These are phyloP conservation scores for Magnusiomyces fungicola DNA, from an alignment of 1,139 yeast species.

Conservation along the genomic window DNA sequence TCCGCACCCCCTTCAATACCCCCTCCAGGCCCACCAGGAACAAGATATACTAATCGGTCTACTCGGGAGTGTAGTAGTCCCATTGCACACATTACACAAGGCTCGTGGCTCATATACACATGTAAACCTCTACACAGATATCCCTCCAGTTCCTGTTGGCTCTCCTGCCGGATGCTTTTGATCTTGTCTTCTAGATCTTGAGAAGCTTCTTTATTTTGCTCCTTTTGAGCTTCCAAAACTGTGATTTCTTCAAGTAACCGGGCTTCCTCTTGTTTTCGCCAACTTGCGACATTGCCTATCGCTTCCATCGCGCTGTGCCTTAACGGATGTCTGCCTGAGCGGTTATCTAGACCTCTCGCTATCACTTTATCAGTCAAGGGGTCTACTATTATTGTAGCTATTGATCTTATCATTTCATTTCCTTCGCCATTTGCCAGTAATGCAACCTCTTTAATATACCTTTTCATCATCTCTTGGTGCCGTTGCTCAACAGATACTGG, in stretches of 20 bases:
- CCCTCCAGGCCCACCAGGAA: too few species aligned
- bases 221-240: constrained; percentile 6
- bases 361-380: constrained; percentile 36
- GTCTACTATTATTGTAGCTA: constrained; percentile 45
- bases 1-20: too few species aligned
- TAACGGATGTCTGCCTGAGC: constrained; percentile 41
- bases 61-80: constrained; percentile 89
- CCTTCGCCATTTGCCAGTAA: background rate
- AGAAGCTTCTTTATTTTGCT: constrained; percentile 3
- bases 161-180: too few species aligned
- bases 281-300: constrained; percentile 45
- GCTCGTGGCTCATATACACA: constrained; percentile 89
- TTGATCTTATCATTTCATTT: constrained; percentile 15
- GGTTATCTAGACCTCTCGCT: constrained; percentile 35
- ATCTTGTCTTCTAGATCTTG: constrained; percentile 12
- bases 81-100: constrained; percentile 96
- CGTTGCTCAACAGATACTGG: constrained; percentile 36
- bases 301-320: constrained; percentile 72
- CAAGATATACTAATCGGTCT: constrained; percentile 55
- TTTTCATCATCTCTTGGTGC: constrained; percentile 23
- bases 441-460: constrained; percentile 8
- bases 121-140: constrained; percentile 73
- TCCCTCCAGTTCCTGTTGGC: too few species aligned
- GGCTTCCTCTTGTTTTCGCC: too few species aligned
- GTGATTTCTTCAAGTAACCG: constrained; percentile 5